Base-by-base conservation (phyloP, 148 eudicot genomes). In the Heliosperma pusillum region DNA sequence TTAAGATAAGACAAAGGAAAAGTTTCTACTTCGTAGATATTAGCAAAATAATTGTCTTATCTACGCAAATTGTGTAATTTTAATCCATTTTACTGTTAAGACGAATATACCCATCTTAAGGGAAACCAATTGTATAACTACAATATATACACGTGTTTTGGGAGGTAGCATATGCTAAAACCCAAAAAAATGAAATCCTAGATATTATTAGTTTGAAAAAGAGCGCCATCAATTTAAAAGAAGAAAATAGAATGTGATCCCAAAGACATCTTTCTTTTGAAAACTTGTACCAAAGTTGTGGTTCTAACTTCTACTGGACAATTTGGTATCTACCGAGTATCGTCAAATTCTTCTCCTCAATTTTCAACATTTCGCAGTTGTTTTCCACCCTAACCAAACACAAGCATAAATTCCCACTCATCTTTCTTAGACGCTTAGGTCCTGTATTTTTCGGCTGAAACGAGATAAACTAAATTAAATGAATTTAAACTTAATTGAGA, bases 251-350 rank as follows among this genome's bases (percentile, higher is more conserved):
- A 75, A 80, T 75, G 70, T 70, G 82, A 80, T 80, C 66, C 82
- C 82, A 40, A 63, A 17, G 55, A 70, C 71, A 74, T 80, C 62
- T 80, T 25, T 44, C 78, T 80, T 75, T 75, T 70, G 75, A 71
- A 80, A 75, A 75, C 60, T 15, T 80, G 82, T 27, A 70, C 71
- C 71, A 42, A 75, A 70, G 50, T 70, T 62, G 30, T 64, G 58
- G 25, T 63, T n/a, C n/a, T n/a, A n/a, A n/a, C n/a, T 56, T 20
- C 65, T 36, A 70, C 65, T 80, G 79, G 66, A 70, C 47, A 60
- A 4, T 3, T 61, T 74, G 68, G 74, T 62, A 79, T 36, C 42
- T 36, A 7, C 42, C 42, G 6, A 36, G 20, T 19, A 40, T 66
- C 12, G 15, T 27, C 56, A 69, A 69, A 8, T 40, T 29, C 44